phyloP scores from a whole-genome alignment of 305 asterid species.

The Fraxinus baroniana region DNA sequence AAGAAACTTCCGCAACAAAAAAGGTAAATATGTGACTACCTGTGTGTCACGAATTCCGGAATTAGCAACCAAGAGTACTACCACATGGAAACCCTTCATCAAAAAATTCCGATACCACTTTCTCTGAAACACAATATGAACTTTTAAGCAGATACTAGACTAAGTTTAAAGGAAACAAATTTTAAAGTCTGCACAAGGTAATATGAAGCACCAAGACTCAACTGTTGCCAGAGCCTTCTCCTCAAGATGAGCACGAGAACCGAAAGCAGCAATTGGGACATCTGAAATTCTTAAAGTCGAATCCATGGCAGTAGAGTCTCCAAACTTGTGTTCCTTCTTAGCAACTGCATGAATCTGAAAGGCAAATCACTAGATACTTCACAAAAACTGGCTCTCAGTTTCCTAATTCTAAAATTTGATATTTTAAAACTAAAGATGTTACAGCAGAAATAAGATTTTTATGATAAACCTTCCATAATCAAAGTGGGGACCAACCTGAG shows the following conservation, averaged over 20 bases:
- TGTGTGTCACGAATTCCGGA: slow-evolving; percentile 92
- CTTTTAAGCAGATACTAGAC: slow-evolving; percentile 12
- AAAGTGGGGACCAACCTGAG: slow-evolving; percentile 57
- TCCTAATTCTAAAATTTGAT: neutral
- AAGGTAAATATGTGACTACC: slow-evolving; percentile 1
- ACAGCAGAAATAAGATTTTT: neutral
- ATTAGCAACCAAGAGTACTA: slow-evolving; percentile 92
- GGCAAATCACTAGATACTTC: slow-evolving; percentile 37
- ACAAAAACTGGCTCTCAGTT: slow-evolving; percentile 3
- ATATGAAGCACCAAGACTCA: slow-evolving; percentile 41
- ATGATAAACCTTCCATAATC: neutral
- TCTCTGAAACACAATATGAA: slow-evolving; percentile 57
- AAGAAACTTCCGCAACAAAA: neutral
- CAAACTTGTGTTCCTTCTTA: slow-evolving; percentile 45
- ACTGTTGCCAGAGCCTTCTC: slow-evolving; percentile 94
- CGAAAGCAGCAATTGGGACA: slow-evolving; percentile 80
- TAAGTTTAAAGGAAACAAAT: neutral
- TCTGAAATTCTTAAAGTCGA: slow-evolving; percentile 58
- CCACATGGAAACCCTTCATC: slow-evolving; percentile 97
- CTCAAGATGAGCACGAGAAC: slow-evolving; percentile 99
- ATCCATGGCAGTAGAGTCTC: slow-evolving; percentile 54
- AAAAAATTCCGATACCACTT: slow-evolving; percentile 95
- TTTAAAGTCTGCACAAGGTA: slow-evolving; percentile 22
- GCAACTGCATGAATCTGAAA: slow-evolving; percentile 85
- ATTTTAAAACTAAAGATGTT: neutral